Evolutionary conservation across 371 early-diverging fungal genomes (phyloP).

Genomic region (Umbelopsis sp.): DNA sequence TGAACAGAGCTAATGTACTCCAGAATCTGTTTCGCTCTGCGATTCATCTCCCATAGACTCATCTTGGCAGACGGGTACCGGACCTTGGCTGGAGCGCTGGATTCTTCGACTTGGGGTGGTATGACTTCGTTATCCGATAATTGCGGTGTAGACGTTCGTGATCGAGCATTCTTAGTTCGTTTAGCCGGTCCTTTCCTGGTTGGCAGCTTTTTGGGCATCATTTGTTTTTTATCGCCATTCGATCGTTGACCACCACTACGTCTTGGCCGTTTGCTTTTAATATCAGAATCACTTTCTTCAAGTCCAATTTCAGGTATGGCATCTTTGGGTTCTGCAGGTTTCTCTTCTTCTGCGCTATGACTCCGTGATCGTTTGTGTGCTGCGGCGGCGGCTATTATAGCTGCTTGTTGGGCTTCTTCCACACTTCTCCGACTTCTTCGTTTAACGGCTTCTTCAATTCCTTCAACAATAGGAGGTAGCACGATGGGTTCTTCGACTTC

Average conservation of each 20-base stretch:
- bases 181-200: background rate
- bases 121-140: slow-evolving; percentile 2
- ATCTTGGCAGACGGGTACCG: slow-evolving; percentile 51
- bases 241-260: background rate
- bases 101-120: slow-evolving; percentile 4
- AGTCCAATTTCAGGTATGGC: background rate
- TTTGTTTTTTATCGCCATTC: background rate
- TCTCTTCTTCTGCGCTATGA: slow-evolving; percentile 17
- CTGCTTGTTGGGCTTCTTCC: slow-evolving; percentile 17
- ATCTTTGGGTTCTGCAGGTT: background rate
- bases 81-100: slow-evolving; percentile 44
- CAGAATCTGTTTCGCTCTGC: slow-evolving; percentile 57
- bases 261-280: slow-evolving; percentile 20
- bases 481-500: background rate
- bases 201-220: slow-evolving; percentile 12
- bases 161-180: slow-evolving; percentile 28
- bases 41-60: slow-evolving; percentile 59
- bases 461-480: slow-evolving; percentile 15
- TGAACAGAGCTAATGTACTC: slow-evolving; percentile 62
- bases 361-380: slow-evolving; percentile 20
- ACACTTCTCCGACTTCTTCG: slow-evolving; percentile 24
- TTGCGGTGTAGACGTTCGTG: slow-evolving; percentile 40
- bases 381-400: slow-evolving; percentile 17
- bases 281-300: slow-evolving; percentile 23
- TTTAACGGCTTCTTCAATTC: slow-evolving; percentile 4